phyloP scores from a whole-genome alignment of 768 basidiomycete species.

The Suillus subluteus region DNA sequence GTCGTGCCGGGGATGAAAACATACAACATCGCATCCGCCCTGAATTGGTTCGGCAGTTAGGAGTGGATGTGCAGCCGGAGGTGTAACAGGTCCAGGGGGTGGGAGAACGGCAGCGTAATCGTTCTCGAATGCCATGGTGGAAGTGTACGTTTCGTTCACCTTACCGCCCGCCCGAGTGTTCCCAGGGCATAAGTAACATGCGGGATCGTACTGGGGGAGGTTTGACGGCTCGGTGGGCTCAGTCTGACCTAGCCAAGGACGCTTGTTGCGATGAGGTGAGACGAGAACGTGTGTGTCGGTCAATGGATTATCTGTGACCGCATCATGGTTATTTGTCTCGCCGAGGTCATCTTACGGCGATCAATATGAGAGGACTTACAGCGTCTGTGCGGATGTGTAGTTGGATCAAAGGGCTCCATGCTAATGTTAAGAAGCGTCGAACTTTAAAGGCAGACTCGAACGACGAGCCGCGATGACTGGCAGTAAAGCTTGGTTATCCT shows the following conservation, averaged over 20 bases:
- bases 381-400: conserved; percentile 70
- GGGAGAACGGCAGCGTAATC: conserved; percentile 84
- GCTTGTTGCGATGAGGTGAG: conserved; percentile 87
- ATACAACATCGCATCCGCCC: conserved; percentile 86
- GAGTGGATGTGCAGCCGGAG: conserved; percentile 59
- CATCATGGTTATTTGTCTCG: conserved; percentile 10
- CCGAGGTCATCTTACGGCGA: conserved; percentile 8
- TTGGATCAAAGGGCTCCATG: conserved; percentile 54
- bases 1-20: conserved; percentile 87
- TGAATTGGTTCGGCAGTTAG: conserved; percentile 67
- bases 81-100: conserved; percentile 56
- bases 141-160: conserved; percentile 66
- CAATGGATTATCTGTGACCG: conserved; percentile 73
- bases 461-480: no score
- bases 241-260: conserved; percentile 90
- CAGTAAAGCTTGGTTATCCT: neutral
- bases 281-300: conserved; percentile 78
- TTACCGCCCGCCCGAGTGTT: conserved; percentile 76
- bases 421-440: conserved; percentile 19
- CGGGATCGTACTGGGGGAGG: conserved; percentile 67
- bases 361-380: conserved; percentile 44
- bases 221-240: conserved; percentile 59
- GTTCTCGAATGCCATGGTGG: conserved; percentile 75
- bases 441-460: neutral
- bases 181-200: conserved; percentile 89